These are phyloP conservation scores for Solanum gracilifrons DNA, from an alignment of 257 asterid genomes.

Conservation along the genomic window DNA sequence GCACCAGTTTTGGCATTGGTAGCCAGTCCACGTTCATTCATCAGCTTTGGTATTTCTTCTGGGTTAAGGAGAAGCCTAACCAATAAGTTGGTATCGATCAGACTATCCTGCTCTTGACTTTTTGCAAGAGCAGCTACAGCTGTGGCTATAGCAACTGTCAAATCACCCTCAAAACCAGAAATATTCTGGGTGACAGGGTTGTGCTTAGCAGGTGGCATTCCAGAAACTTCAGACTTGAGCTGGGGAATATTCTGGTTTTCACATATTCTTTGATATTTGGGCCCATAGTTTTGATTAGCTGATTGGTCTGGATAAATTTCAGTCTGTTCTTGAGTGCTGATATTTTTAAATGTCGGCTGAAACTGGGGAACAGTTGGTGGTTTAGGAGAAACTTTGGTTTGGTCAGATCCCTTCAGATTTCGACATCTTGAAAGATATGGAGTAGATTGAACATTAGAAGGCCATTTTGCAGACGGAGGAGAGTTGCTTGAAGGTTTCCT, in stretches of 20 bases:
- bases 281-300: neutral
- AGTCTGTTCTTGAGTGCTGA: neutral
- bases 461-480: neutral
- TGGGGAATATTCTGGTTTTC: neutral
- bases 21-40: neutral
- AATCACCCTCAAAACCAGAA: conserved; percentile 3
- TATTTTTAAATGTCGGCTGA: neutral
- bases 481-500: neutral
- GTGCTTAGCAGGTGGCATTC: neutral
- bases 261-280: neutral
- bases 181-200: neutral
- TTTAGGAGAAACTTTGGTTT: neutral
- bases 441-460: neutral
- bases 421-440: neutral
- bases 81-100: conserved; percentile 24
- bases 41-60: conserved; percentile 22
- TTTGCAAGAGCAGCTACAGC: conserved; percentile 27
- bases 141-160: conserved; percentile 25
- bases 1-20: neutral
- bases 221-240: neutral
- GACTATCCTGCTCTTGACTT: conserved; percentile 10
- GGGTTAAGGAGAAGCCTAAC: conserved; percentile 28
- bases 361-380: neutral
- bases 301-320: neutral
- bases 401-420: neutral